Percentiles rank a stretch among this genome's conserved stretches.
These are phyloP conservation scores for Solanum bulbocastanum DNA, from an alignment of 257 asterid species.

Conservation along the genomic window DNA sequence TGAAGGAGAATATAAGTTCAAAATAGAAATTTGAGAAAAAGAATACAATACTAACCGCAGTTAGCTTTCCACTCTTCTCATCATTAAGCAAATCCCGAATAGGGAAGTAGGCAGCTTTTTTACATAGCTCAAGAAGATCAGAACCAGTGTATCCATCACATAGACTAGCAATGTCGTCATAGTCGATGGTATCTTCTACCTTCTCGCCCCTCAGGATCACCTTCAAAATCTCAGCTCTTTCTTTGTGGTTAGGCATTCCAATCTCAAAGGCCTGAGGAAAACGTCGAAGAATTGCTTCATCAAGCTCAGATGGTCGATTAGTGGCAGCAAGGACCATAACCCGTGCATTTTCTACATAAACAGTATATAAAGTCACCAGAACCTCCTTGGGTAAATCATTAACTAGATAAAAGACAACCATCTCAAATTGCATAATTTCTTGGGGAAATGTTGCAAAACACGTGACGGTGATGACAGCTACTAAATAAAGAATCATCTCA, in stretches of 20 bases:
- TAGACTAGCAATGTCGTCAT: slow-evolving; percentile 51
- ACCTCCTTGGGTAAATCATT: neutral
- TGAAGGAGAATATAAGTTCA: neutral
- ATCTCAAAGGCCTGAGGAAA: slow-evolving; percentile 95
- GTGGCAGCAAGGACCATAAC: slow-evolving; percentile 98
- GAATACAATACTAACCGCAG: slow-evolving; percentile 34
- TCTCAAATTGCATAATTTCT: neutral
- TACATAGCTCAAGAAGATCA: slow-evolving; percentile 85
- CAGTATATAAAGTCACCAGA: slow-evolving; percentile 4
- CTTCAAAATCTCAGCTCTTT: slow-evolving; percentile 66
- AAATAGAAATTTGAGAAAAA: neutral
- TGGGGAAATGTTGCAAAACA: neutral
- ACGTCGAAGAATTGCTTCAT: slow-evolving; percentile 94
- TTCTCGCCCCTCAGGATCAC: slow-evolving; percentile 80
- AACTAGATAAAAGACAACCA: neutral
- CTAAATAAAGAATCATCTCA: neutral
- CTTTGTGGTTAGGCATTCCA: slow-evolving; percentile 58
- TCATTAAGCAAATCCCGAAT: slow-evolving; percentile 66
- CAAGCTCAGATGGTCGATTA: slow-evolving; percentile 96
- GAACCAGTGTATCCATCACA: slow-evolving; percentile 91
- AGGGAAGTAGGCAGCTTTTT: slow-evolving; percentile 87
- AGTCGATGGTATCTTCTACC: slow-evolving; percentile 50
- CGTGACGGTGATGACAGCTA: neutral
- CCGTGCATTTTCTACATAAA: slow-evolving; percentile 57
- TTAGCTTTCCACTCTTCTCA: slow-evolving; percentile 51